These are phyloP conservation scores for Arachnomyces sp. DNA, from an alignment of 2,329 filamentous ascomycete genomes.

Conservation along the genomic window DNA sequence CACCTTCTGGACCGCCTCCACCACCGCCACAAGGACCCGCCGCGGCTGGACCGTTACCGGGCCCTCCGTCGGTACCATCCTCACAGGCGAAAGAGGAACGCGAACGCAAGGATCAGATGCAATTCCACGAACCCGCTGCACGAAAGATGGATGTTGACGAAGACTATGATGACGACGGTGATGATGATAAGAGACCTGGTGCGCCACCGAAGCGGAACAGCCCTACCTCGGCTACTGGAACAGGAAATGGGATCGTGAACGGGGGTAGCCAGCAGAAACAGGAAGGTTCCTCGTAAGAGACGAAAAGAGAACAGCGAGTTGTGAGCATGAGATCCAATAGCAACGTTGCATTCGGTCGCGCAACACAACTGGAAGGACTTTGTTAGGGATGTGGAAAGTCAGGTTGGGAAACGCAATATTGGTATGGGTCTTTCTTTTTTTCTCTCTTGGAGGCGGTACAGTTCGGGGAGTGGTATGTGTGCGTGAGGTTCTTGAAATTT, in stretches of 20 bases:
- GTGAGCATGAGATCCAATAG: too few relatives aligned
- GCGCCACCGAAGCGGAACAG: conserved; percentile 26
- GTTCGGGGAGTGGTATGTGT: too few relatives aligned
- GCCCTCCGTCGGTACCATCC: conserved; percentile 34
- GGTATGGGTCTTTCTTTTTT: too few relatives aligned
- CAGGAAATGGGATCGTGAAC: conserved; percentile 2
- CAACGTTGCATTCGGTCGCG: too few relatives aligned
- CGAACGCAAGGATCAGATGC: conserved; percentile 40
- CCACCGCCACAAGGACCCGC: conserved; percentile 14
- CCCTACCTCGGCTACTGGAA: conserved; percentile 2
- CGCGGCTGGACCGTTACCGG: conserved; percentile 32
- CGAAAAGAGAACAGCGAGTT: too few relatives aligned
- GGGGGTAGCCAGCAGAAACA: conserved; percentile 6
- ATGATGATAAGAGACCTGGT: conserved; percentile 61
- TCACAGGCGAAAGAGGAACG: conserved; percentile 54
- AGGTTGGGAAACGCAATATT: too few relatives aligned
- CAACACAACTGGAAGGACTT: too few relatives aligned
- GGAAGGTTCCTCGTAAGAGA: not conserved
- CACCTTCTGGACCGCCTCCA: conserved; percentile 5
- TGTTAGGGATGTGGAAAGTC: too few relatives aligned
- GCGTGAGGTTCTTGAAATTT: too few relatives aligned
- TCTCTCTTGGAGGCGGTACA: too few relatives aligned
- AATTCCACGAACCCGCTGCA: conserved; percentile 71
- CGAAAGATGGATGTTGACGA: conserved; percentile 97
- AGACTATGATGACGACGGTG: conserved; percentile 90